Percentiles rank a stretch among this genome's conserved stretches.
Conservation (phyloP, 2,329 filamentous ascomycete genomes). For the Thermothelomyces thermophilus region DNA sequence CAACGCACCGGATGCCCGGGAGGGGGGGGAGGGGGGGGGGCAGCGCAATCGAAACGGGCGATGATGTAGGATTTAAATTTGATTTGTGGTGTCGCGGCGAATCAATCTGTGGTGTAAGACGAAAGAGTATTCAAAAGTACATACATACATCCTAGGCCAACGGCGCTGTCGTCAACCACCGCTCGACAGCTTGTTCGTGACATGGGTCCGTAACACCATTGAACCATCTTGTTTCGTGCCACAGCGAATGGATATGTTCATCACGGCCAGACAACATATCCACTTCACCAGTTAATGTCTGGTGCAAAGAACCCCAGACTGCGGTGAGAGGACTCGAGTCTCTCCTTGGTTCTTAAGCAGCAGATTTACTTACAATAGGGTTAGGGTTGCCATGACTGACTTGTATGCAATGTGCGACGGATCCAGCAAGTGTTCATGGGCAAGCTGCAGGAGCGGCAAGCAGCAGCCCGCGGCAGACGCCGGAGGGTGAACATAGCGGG, state of each 20-base stretch:
- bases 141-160: no score
- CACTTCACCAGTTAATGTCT: no score
- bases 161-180: neutral
- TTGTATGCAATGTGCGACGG: neutral
- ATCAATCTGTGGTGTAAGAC: neutral
- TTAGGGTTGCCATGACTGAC: neutral
- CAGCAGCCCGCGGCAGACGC: neutral
- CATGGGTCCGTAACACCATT: conserved; percentile 1
- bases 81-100: no score
- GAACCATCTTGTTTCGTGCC: neutral
- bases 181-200: neutral
- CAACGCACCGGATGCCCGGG: no score
- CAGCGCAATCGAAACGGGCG: conserved; percentile 1
- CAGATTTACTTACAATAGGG: no score
- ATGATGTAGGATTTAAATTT: neutral
- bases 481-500: conserved; percentile 2
- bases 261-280: no score
- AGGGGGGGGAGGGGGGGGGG: neutral
- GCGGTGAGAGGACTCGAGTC: no score
- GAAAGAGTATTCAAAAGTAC: neutral
- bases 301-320: no score
- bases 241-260: neutral
- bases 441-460: neutral
- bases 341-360: no score
- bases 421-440: neutral